Conservation (phyloP, 768 basidiomycete genomes). For the Agrocybe chaxingu region DNA sequence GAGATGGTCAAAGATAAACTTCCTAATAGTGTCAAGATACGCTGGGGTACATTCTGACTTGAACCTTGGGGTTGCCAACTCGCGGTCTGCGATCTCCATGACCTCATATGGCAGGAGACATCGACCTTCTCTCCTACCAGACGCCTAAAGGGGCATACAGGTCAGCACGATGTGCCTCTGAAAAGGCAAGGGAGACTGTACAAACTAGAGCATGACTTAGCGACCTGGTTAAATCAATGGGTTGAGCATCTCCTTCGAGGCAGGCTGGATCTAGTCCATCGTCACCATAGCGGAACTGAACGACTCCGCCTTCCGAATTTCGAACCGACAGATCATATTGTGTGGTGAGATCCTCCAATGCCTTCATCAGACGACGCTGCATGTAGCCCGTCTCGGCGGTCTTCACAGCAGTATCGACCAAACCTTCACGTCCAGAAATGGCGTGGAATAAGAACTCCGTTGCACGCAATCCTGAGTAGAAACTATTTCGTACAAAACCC, state of each 20-base stretch:
- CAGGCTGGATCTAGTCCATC: conserved; percentile 97
- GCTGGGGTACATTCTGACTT: conserved; percentile 67
- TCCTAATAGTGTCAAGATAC: conserved; percentile 65
- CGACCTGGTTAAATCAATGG: conserved; percentile 84
- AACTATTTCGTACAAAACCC: conserved; percentile 97
- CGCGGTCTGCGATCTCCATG: conserved; percentile 62
- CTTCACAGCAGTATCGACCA: conserved; percentile 99
- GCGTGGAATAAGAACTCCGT: conserved; percentile 99
- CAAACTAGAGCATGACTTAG: conserved; percentile 82
- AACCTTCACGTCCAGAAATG: conserved; percentile 95
- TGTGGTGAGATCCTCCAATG: conserved; percentile 92
- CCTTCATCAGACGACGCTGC: conserved; percentile 99
- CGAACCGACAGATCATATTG: conserved; percentile 96
- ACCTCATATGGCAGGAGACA: conserved; percentile 88
- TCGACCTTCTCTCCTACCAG: conserved; percentile 53
- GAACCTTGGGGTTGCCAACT: conserved; percentile 57
- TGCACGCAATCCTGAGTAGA: conserved; percentile 86
- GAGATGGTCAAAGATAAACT: conserved; percentile 68
- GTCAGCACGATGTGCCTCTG: background rate
- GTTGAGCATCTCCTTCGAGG: conserved; percentile 92
- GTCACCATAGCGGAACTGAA: conserved; percentile 96
- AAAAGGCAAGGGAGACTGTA: background rate
- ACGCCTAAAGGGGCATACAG: conserved; percentile 42
- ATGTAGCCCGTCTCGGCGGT: conserved; percentile 99
- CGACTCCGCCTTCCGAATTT: conserved; percentile 91